phyloP scores from a whole-genome alignment of 2,329 filamentous ascomycete genomes.

The Ambrosiella xylebori region DNA sequence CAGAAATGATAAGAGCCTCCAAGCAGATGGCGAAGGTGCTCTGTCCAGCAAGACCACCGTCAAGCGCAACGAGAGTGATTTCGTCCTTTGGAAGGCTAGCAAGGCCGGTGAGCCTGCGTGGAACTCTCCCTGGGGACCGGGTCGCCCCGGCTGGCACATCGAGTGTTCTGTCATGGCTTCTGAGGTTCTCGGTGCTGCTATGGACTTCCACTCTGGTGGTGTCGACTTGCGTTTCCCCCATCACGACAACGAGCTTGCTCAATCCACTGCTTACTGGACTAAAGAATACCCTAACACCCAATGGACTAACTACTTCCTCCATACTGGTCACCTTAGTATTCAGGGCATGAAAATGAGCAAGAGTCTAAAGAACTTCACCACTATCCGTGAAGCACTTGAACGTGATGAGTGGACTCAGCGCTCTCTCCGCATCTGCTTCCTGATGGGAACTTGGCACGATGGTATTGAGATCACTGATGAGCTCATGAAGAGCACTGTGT shows the following conservation, averaged over 20 bases:
- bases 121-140: conserved; percentile 73
- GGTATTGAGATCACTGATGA: conserved; percentile 81
- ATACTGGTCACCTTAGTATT: conserved; percentile 81
- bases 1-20: conserved; percentile 62
- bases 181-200: conserved; percentile 62
- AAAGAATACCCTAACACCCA: conserved; percentile 24
- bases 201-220: conserved; percentile 88
- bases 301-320: conserved; percentile 92
- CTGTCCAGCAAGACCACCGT: conserved; percentile 42
- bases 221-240: conserved; percentile 85
- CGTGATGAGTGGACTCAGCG: conserved; percentile 54
- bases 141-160: conserved; percentile 89
- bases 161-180: conserved; percentile 95
- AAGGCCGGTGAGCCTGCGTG: conserved; percentile 86
- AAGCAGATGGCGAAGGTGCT: conserved; percentile 80
- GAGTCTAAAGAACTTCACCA: conserved; percentile 87
- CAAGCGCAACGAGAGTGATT: conserved; percentile 68
- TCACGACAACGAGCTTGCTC: conserved; percentile 74
- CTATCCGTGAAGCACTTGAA: conserved; percentile 65
- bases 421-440: conserved; percentile 67
- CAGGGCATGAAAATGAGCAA: conserved; percentile 93
- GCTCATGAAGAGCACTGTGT: conserved; percentile 31
- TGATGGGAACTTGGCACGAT: conserved; percentile 79
- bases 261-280: conserved; percentile 64
- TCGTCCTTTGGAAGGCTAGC: conserved; percentile 84